These are phyloP conservation scores for Bolboschoenoplectus hybrid DNA, from an alignment of 202 grass and related monocot species.

Conservation along the genomic window DNA sequence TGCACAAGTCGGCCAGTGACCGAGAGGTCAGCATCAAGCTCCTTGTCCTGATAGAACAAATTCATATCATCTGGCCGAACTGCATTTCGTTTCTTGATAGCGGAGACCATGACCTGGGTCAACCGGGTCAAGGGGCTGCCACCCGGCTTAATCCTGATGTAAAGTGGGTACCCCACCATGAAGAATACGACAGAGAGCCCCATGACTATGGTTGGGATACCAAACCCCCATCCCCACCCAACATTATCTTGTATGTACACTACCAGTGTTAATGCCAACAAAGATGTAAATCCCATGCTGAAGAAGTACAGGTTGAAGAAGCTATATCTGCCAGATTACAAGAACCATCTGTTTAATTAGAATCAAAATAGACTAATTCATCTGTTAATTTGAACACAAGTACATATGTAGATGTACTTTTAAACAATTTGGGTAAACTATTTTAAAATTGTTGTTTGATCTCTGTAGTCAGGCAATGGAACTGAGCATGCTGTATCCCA, in stretches of 20 bases:
- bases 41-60: conserved; percentile 54
- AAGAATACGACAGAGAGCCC: conserved; percentile 53
- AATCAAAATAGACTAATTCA: neutral
- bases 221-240: conserved; percentile 76
- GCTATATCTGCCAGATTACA: conserved; percentile 39
- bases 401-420: neutral
- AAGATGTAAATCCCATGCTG: conserved; percentile 58
- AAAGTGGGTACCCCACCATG: conserved; percentile 51
- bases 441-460: neutral
- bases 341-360: neutral
- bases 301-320: conserved; percentile 95
- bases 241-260: conserved; percentile 89
- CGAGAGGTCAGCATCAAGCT: conserved; percentile 47
- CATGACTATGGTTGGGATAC: conserved; percentile 73
- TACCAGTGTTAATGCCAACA: conserved; percentile 67
- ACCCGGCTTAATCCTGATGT: conserved; percentile 55
- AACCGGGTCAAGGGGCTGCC: conserved; percentile 69
- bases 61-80: conserved; percentile 46
- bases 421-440: neutral
- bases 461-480: neutral
- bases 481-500: neutral
- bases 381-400: neutral
- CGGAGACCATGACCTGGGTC: conserved; percentile 49
- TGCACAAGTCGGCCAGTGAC: conserved; percentile 48
- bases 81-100: conserved; percentile 55